Evolutionary conservation across 345 rosid species (phyloP).

Genomic region (Abelmoschus esculentus): DNA sequence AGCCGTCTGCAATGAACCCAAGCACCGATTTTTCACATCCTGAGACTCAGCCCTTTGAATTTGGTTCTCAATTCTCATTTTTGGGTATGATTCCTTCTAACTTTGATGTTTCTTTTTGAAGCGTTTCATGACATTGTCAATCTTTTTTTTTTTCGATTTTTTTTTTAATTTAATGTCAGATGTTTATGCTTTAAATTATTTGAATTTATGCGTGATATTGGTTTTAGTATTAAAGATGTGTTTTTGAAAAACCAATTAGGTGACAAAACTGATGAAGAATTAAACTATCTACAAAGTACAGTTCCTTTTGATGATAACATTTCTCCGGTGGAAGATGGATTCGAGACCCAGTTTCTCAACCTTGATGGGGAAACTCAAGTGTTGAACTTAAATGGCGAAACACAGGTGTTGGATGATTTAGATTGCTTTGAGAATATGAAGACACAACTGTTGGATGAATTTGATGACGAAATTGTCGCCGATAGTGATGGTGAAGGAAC

Average conservation of each 20-base stretch:
- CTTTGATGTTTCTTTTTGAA: neutral
- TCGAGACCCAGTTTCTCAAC: constrained; percentile 32
- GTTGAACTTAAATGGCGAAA: constrained; percentile 15
- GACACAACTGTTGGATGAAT: constrained; percentile 22
- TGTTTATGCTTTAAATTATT: neutral
- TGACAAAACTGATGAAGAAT: constrained; percentile 13
- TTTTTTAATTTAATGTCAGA: neutral
- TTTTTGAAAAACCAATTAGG: constrained; percentile 9
- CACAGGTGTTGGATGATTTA: constrained; percentile 10
- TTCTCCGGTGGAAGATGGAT: constrained; percentile 11
- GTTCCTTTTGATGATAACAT: constrained; percentile 22
- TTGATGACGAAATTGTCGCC: constrained; percentile 11
- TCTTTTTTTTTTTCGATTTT: neutral
- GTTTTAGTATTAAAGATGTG: neutral
- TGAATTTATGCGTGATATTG: neutral
- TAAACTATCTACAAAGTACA: constrained; percentile 7
- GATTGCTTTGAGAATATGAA: constrained; percentile 21
- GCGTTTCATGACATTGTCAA: too few relatives aligned
- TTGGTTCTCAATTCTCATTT: constrained; percentile 19
- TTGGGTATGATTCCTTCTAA: constrained; percentile 14
- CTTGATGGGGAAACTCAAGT: constrained; percentile 22
- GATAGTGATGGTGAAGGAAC: constrained; percentile 47
- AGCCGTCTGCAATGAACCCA: neutral
- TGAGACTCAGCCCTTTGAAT: constrained; percentile 28
- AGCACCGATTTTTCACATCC: constrained; percentile 11